Conservation (phyloP, 495 filamentous ascomycete genomes). For the Aspergillus conjunctus region DNA sequence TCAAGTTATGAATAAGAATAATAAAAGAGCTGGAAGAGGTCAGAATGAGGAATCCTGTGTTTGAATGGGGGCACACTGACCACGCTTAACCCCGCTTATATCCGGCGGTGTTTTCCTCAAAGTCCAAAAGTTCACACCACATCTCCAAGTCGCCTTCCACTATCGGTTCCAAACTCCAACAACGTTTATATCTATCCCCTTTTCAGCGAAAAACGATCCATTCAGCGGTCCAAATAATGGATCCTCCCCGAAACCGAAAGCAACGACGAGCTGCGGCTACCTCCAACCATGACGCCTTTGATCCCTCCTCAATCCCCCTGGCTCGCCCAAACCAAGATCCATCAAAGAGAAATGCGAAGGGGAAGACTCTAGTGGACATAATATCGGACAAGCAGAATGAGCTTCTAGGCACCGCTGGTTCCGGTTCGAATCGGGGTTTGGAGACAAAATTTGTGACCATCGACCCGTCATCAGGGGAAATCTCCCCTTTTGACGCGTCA, state of each 20-base stretch:
- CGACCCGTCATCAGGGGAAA: constrained; percentile 35
- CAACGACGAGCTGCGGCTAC: constrained; percentile 42
- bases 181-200: not conserved
- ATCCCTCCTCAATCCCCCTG: constrained; percentile 38
- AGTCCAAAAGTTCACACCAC: constrained; percentile 5
- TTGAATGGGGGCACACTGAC: not conserved
- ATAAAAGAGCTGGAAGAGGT: too few relatives aligned
- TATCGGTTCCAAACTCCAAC: not conserved
- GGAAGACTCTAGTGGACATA: constrained; percentile 54
- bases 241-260: constrained; percentile 49
- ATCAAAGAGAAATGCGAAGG: constrained; percentile 30
- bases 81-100: constrained; percentile 26
- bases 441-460: constrained; percentile 44
- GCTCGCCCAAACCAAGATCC: constrained; percentile 36
- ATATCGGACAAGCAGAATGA: constrained; percentile 51
- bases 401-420: constrained; percentile 24
- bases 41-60: too few relatives aligned
- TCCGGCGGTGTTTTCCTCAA: constrained; percentile 20
- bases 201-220: not conserved
- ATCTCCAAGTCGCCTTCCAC: not conserved
- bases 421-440: constrained; percentile 12
- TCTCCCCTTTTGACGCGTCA: constrained; percentile 34
- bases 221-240: constrained; percentile 25
- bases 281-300: constrained; percentile 27
- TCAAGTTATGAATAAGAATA: too few relatives aligned